Conservation (phyloP, 257 asterid species). For the Nemophila menziesii region DNA sequence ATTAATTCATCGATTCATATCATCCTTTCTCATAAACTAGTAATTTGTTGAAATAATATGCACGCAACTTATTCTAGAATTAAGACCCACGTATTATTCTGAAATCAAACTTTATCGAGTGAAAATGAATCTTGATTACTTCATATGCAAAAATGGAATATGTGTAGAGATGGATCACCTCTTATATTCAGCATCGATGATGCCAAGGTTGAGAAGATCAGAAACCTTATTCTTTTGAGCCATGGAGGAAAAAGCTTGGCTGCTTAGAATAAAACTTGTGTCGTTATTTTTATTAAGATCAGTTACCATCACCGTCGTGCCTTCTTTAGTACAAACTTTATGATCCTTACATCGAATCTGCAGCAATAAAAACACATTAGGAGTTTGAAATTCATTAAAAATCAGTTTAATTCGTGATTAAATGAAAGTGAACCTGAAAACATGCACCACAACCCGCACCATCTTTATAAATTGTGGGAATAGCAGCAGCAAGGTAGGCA, state of each 20-base stretch:
- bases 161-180: too few species aligned
- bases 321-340: slow-evolving; percentile 33
- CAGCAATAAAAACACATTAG: neutral
- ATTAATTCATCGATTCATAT: neutral
- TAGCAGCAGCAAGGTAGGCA: slow-evolving; percentile 61
- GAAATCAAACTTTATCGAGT: too few species aligned
- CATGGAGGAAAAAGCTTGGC: slow-evolving; percentile 59
- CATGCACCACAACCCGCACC: slow-evolving; percentile 93
- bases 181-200: slow-evolving; percentile 46
- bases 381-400: too few species aligned
- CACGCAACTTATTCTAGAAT: too few species aligned
- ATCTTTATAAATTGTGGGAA: slow-evolving; percentile 36
- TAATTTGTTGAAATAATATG: neutral
- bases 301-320: slow-evolving; percentile 38
- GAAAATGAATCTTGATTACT: too few species aligned
- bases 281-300: slow-evolving; percentile 32
- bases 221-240: slow-evolving; percentile 39
- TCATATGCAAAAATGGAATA: too few species aligned
- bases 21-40: neutral
- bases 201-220: slow-evolving; percentile 39
- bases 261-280: slow-evolving; percentile 63
- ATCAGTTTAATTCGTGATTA: too few species aligned
- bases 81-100: too few species aligned
- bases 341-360: slow-evolving; percentile 59
- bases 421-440: slow-evolving; percentile 44